A percentile compares a stretch with the other conserved stretches of the same genome.
Conservation (phyloP, 768 basidiomycete species). For the Amanita thiersii region DNA sequence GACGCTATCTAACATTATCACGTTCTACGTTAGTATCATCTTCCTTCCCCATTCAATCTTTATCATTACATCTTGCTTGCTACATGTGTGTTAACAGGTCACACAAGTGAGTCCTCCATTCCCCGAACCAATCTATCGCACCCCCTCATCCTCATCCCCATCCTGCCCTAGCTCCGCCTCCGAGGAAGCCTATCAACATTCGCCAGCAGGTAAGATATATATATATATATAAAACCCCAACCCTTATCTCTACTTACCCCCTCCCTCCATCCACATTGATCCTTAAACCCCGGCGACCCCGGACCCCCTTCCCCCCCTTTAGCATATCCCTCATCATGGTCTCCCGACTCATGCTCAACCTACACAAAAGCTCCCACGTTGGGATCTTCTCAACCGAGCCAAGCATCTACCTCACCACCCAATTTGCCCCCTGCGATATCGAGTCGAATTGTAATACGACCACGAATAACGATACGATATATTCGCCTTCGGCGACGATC, state of each 20-base stretch:
- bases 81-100: constrained; percentile 19
- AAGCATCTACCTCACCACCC: not conserved
- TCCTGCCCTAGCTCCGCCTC: constrained; percentile 18
- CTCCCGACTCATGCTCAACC: constrained; percentile 49
- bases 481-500: too few species aligned
- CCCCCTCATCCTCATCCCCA: constrained; percentile 20
- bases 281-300: not conserved
- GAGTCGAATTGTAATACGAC: too few species aligned
- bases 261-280: too few species aligned
- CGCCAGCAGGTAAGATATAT: constrained; percentile 33
- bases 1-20: constrained; percentile 37
- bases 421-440: not conserved
- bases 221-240: not conserved
- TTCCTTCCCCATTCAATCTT: not conserved
- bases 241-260: too few species aligned
- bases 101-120: not conserved
- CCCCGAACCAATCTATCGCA: constrained; percentile 1
- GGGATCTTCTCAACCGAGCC: constrained; percentile 17
- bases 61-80: constrained; percentile 14
- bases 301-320: not conserved
- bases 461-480: too few species aligned
- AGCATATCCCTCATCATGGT: constrained; percentile 46
- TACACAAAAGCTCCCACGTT: constrained; percentile 30
- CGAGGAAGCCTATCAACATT: constrained; percentile 41
- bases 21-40: constrained; percentile 26